Percentiles rank a stretch among this genome's conserved stretches.
Evolutionary conservation across 495 filamentous ascomycete genomes (phyloP).

Genomic region (Cudoniella acicularis): DNA sequence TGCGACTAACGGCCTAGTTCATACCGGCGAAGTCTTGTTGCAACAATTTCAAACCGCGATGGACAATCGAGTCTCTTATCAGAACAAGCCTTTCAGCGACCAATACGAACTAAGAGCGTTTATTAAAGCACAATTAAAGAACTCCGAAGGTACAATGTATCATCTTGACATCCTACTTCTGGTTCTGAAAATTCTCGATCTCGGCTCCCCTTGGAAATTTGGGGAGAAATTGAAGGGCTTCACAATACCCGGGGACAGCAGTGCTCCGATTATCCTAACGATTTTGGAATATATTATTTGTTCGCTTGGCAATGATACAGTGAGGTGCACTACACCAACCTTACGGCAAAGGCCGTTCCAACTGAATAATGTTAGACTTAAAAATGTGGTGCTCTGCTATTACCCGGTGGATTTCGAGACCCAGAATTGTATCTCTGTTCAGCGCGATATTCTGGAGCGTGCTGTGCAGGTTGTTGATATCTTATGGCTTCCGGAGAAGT

Average conservation of each 20-base stretch:
- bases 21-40: background rate
- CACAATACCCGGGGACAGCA: background rate
- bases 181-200: background rate
- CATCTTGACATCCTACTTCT: background rate
- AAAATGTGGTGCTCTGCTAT: background rate
- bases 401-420: background rate
- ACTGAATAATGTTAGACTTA: background rate
- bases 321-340: background rate
- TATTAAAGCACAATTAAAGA: background rate
- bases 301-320: background rate
- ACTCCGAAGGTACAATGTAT: background rate
- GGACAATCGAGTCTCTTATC: background rate
- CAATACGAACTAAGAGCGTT: background rate
- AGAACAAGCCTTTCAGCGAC: background rate
- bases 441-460: background rate
- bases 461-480: background rate
- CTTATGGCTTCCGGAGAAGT: background rate
- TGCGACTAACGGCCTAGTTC: slow-evolving; percentile 7
- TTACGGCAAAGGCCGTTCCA: background rate
- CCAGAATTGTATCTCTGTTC: background rate
- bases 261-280: background rate
- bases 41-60: background rate
- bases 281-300: background rate
- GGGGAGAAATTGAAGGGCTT: background rate
- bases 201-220: background rate